These are phyloP conservation scores for Metschnikowia sp. DNA, from an alignment of 805 yeast genomes.

Conservation along the genomic window DNA sequence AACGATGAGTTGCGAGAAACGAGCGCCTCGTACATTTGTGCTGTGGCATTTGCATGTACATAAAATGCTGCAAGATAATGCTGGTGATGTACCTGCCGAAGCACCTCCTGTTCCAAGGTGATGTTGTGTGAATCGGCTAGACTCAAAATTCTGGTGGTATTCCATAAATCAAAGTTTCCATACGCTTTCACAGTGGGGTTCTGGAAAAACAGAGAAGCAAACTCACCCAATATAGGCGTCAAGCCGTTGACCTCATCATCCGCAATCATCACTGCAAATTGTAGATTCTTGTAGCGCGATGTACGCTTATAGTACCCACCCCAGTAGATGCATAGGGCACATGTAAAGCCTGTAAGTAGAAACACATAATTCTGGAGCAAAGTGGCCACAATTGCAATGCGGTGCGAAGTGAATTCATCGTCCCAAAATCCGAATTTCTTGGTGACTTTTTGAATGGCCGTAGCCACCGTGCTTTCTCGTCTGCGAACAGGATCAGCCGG, in stretches of 20 bases:
- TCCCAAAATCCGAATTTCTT: constrained; percentile 28
- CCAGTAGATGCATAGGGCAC: constrained; percentile 31
- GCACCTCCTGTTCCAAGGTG: constrained; percentile 25
- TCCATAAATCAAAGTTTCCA: constrained; percentile 27
- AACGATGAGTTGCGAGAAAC: constrained; percentile 13
- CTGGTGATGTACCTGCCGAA: constrained; percentile 30
- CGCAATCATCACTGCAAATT: constrained; percentile 26
- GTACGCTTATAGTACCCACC: constrained; percentile 27
- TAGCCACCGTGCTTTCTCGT: constrained; percentile 21
- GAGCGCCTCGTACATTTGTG: constrained; percentile 22
- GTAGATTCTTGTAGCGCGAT: constrained; percentile 19
- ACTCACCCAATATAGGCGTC: constrained; percentile 24
- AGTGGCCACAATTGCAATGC: constrained; percentile 21
- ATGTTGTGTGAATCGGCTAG: constrained; percentile 21
- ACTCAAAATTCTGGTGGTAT: constrained; percentile 14
- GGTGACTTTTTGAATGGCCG: constrained; percentile 20
- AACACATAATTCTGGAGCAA: constrained; percentile 23
- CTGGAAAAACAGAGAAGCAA: constrained; percentile 20
- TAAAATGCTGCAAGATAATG: constrained; percentile 29
- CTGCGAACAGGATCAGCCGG: constrained; percentile 1
- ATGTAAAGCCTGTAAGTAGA: constrained; percentile 22
- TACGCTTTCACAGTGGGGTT: constrained; percentile 18
- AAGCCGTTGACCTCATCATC: constrained; percentile 21
- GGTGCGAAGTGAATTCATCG: constrained; percentile 22
- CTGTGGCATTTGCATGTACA: constrained; percentile 29